Conservation (phyloP, 495 filamentous ascomycete genomes). For the Lasiosphaeria hispida region DNA sequence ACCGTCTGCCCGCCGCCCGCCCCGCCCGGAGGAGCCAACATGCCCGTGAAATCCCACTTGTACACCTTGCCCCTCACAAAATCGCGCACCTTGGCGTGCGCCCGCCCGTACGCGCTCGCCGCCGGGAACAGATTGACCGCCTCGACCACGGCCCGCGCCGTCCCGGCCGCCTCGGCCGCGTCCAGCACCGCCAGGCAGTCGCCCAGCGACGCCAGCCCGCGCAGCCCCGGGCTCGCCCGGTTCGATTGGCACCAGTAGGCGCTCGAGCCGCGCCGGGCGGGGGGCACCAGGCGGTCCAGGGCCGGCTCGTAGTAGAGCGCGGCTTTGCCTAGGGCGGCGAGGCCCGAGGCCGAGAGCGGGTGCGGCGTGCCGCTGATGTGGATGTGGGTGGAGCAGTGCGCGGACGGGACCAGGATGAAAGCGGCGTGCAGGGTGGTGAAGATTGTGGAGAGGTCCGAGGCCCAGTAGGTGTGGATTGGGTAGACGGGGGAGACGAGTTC, state of each 20-base stretch:
- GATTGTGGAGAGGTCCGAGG: slow-evolving; percentile 22
- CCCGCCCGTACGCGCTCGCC: slow-evolving; percentile 16
- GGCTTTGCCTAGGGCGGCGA: slow-evolving; percentile 25
- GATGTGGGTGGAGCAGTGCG: slow-evolving; percentile 29
- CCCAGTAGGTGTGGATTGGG: slow-evolving; percentile 18
- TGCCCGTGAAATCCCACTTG: slow-evolving; percentile 33
- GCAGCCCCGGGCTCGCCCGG: slow-evolving; percentile 16
- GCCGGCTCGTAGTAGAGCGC: slow-evolving; percentile 31
- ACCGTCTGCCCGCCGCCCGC: neutral
- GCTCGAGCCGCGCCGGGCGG: slow-evolving; percentile 2
- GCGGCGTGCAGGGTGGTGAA: slow-evolving; percentile 20
- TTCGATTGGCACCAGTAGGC: slow-evolving; percentile 30
- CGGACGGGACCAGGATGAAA: slow-evolving; percentile 14
- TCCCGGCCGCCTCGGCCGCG: neutral
- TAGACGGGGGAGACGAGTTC: slow-evolving; percentile 34
- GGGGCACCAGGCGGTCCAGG: slow-evolving; percentile 25
- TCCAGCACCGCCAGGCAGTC: slow-evolving; percentile 17
- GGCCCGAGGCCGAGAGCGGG: slow-evolving; percentile 15
- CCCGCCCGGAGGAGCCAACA: slow-evolving; percentile 6
- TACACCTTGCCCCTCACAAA: slow-evolving; percentile 31
- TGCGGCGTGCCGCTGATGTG: slow-evolving; percentile 24
- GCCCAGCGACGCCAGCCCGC: neutral
- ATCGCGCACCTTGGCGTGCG: slow-evolving; percentile 19
- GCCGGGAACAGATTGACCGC: slow-evolving; percentile 25
- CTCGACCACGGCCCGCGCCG: slow-evolving; percentile 14